Base-by-base conservation (phyloP, 2,329 filamentous ascomycete genomes). In the Elsinoe necatrix region DNA sequence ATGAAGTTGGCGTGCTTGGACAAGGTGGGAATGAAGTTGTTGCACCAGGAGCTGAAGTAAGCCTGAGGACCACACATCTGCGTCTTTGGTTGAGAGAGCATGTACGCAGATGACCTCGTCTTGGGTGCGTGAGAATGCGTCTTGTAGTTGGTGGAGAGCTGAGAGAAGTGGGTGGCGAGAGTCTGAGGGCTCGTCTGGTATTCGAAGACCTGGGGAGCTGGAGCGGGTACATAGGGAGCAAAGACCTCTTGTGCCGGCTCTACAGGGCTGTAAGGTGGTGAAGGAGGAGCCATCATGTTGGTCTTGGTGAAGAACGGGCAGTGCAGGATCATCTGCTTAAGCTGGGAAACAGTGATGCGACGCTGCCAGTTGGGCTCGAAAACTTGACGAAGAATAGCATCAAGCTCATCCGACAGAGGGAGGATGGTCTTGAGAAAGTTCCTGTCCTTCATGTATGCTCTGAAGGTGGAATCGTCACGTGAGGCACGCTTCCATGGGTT, bases 401-500 rank as follows among this genome's bases (percentile, higher is more conserved):
- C 91, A 69, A 97, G 79, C 68, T 96, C 91, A 68, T 88, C 80
- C 57, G 93, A 91, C 67, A 98, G 75, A 20, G 93, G 92, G 57
- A 98, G 80, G 65, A 98, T 98, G 61, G 89, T 87, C 77, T 90
- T 87, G 63, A 98, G 77, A 71, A 97, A 98, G 68, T 86, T 85
- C 60, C 83, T 83, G 68, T 90, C 89, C 76, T 86, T 86, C 64
- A 87, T 81, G 74, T 87, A 97, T 56, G 91, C 91, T 67, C 87
- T 83, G 80, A 97, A 98, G 45, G 93, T 97, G 62, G 89, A 89
- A 72, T 98, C 93, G 71, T 95, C 89, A 64, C 83, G 78, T 11
- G 90, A 95, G 60, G 93, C 93, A 70, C 93, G 87, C 76, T 97
- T 97, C 93, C 93, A 98, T 59, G 93, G 93, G 74, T 98, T 98